phyloP scores from a whole-genome alignment of 495 filamentous ascomycete species.

The Polyplosphaeria fusca region DNA sequence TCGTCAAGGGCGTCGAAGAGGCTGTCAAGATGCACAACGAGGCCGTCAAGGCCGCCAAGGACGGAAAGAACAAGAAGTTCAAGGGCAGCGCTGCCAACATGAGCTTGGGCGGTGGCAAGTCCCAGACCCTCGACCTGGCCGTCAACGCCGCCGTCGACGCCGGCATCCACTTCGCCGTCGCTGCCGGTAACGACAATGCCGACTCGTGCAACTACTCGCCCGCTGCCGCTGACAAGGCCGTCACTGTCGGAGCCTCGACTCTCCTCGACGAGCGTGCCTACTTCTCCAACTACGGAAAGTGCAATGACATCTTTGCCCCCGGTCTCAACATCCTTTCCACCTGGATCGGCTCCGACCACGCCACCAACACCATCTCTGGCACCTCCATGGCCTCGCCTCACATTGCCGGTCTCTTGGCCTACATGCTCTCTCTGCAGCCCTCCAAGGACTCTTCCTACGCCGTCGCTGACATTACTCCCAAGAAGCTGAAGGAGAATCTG shows the following conservation, averaged over 20 bases:
- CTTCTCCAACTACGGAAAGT: conserved; percentile 99
- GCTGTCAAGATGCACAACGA: conserved; percentile 76
- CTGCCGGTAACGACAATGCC: conserved; percentile 96
- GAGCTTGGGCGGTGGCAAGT: conserved; percentile 96
- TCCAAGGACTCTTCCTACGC: conserved; percentile 82
- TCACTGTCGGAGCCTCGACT: conserved; percentile 95
- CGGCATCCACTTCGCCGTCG: conserved; percentile 95
- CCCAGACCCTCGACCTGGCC: conserved; percentile 78
- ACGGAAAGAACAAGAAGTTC: conserved; percentile 85
- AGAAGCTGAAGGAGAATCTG: conserved; percentile 87
- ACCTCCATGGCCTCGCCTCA: conserved; percentile 99
- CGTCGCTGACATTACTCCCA: conserved; percentile 83
- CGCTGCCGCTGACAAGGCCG: conserved; percentile 83
- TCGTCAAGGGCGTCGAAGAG: conserved; percentile 97
- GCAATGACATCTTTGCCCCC: conserved; percentile 98
- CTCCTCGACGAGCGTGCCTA: conserved; percentile 94
- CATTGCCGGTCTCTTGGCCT: conserved; percentile 92
- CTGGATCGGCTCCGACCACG: conserved; percentile 93
- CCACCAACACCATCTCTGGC: conserved; percentile 96
- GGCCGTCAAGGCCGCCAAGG: conserved; percentile 71
- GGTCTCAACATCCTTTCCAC: conserved; percentile 95
- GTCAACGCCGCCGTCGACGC: conserved; percentile 89
- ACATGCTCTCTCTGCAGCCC: conserved; percentile 95
- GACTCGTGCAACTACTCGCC: conserved; percentile 99
- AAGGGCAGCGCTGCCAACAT: conserved; percentile 99